These are phyloP conservation scores for Apiospora pterosperma DNA, from an alignment of 2,329 filamentous ascomycete genomes.

Conservation along the genomic window DNA sequence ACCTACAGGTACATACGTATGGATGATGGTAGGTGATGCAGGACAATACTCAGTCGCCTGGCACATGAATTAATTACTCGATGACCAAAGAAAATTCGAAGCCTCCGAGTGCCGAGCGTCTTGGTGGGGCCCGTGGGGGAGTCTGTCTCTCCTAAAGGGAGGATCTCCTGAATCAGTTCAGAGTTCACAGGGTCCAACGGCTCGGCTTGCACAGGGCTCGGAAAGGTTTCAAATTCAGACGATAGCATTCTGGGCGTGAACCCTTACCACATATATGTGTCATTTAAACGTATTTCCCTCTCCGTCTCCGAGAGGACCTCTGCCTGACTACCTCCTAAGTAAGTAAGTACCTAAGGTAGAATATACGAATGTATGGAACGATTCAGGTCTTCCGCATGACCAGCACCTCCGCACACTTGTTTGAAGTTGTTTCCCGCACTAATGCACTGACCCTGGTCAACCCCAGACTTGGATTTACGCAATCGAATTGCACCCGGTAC, in stretches of 20 bases:
- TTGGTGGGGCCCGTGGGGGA: too few species aligned
- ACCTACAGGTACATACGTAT: too few species aligned
- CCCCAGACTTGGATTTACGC: conserved; percentile 5
- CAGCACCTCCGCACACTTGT: not conserved
- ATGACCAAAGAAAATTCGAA: too few species aligned
- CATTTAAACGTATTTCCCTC: not conserved
- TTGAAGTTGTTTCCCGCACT: not conserved
- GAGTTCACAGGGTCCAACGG: not conserved
- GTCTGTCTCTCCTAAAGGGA: too few species aligned
- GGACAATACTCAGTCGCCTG: not conserved
- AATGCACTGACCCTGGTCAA: conserved; percentile 1
- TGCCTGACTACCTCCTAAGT: too few species aligned
- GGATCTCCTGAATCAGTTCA: not conserved
- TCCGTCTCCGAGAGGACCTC: not conserved
- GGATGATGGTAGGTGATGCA: not conserved
- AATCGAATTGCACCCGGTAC: not conserved
- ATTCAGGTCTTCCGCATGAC: not conserved
- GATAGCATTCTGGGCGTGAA: not conserved
- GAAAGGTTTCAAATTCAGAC: not conserved
- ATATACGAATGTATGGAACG: not conserved
- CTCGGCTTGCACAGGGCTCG: not conserved
- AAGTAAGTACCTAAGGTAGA: too few species aligned
- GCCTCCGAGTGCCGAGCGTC: too few species aligned
- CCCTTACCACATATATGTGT: not conserved
- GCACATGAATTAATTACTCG: not conserved